A percentile compares a stretch with the other conserved stretches of the same genome.
Evolutionary conservation across 2,329 filamentous ascomycete genomes (phyloP).

Genomic region (Taxawa tesnikishii): DNA sequence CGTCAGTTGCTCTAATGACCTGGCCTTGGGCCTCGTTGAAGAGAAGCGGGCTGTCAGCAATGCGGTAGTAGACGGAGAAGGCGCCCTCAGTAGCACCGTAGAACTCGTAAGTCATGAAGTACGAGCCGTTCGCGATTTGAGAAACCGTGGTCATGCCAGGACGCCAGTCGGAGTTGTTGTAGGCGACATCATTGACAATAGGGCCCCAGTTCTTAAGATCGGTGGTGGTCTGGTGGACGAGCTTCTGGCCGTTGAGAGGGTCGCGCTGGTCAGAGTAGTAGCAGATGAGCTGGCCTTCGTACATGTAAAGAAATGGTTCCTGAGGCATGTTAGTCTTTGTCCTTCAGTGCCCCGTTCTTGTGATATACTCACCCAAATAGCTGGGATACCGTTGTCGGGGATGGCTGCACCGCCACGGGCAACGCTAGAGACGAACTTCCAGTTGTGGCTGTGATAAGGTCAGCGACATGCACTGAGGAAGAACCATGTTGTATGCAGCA

Average conservation of each 20-base stretch:
- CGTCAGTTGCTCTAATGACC: conserved; percentile 31
- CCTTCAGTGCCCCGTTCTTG: no score
- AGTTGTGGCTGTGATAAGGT: conserved; percentile 34
- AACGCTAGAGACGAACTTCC: conserved; percentile 56
- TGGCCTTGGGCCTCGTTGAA: conserved; percentile 30
- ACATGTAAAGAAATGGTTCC: conserved; percentile 53
- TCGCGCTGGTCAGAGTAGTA: conserved; percentile 65
- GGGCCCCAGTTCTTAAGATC: conserved; percentile 50
- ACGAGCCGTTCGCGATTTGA: conserved; percentile 45
- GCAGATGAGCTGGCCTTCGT: conserved; percentile 47
- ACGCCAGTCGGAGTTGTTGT: conserved; percentile 48
- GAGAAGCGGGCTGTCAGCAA: conserved; percentile 32
- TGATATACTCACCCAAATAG: conserved; percentile 44
- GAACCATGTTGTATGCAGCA: neutral
- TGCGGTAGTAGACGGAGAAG: conserved; percentile 43
- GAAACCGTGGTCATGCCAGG: conserved; percentile 56
- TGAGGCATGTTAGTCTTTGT: no score
- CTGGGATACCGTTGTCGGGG: conserved; percentile 52
- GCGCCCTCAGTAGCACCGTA: conserved; percentile 32
- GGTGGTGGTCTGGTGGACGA: conserved; percentile 49
- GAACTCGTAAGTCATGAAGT: conserved; percentile 54
- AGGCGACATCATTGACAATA: conserved; percentile 50
- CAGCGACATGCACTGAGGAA: conserved; percentile 1
- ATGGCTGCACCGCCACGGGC: conserved; percentile 50
- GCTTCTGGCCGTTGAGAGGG: conserved; percentile 52